phyloP scores from a whole-genome alignment of 2,329 filamentous ascomycete genomes.

The Fusarium compactum region DNA sequence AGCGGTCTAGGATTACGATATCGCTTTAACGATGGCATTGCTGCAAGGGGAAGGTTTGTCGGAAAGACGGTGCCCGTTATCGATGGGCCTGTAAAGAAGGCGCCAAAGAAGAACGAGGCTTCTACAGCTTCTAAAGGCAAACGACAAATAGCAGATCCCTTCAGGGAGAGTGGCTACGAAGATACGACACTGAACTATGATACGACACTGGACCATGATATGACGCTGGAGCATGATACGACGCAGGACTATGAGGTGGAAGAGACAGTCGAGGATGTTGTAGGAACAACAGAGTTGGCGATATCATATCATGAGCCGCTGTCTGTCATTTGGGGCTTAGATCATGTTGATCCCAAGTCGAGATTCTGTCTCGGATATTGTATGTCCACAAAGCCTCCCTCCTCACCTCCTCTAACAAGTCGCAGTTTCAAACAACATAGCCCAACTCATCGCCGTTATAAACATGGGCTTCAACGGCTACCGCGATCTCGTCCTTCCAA shows the following conservation, averaged over 20 bases:
- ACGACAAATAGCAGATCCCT: background rate
- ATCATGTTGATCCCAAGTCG: conserved; percentile 35
- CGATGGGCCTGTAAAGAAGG: background rate
- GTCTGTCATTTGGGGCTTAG: conserved; percentile 13
- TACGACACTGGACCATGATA: no score
- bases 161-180: conserved; percentile 20
- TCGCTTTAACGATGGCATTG: conserved; percentile 43
- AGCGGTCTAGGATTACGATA: conserved; percentile 40
- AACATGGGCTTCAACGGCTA: conserved; percentile 45
- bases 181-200: background rate
- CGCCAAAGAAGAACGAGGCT: rapidly evolving
- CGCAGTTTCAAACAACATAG: conserved; percentile 40
- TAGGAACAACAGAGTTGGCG: background rate
- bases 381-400: rapidly evolving
- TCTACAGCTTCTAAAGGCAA: background rate
- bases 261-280: background rate
- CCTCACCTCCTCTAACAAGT: background rate
- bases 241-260: background rate
- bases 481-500: conserved; percentile 35
- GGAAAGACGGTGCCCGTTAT: conserved; percentile 33
- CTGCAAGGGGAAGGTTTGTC: conserved; percentile 38
- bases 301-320: background rate
- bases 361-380: conserved; percentile 42
- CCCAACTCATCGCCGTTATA: conserved; percentile 41
- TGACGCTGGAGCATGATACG: no score